phyloP scores from a whole-genome alignment of 192 early-diverging fungal genomes.

The Umbelopsis ramanniana region DNA sequence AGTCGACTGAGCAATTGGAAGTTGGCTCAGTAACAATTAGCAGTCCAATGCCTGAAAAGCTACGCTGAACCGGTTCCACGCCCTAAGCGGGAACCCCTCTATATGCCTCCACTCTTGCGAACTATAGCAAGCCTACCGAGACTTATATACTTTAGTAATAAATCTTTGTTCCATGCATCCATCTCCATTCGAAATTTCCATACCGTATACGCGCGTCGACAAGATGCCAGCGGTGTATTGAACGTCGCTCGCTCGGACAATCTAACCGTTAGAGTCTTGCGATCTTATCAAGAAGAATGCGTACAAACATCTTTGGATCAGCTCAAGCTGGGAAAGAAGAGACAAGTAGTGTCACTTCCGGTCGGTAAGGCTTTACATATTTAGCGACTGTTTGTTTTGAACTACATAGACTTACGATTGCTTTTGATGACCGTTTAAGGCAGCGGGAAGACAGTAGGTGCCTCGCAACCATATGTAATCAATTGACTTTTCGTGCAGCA shows the following conservation, averaged over 20 bases:
- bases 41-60: constrained; percentile 2
- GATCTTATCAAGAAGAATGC: constrained; percentile 89
- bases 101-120: background rate
- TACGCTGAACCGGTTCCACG: background rate
- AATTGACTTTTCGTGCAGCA: background rate
- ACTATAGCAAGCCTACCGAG: background rate
- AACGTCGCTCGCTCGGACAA: background rate
- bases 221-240: background rate
- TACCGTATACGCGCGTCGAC: background rate
- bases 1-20: background rate
- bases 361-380: constrained; percentile 37
- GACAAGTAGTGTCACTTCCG: constrained; percentile 83
- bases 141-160: constrained; percentile 14
- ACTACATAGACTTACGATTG: constrained; percentile 3
- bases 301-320: constrained; percentile 64
- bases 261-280: constrained; percentile 35
- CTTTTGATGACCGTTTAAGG: constrained; percentile 46
- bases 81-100: background rate
- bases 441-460: constrained; percentile 84
- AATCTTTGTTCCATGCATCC: background rate
- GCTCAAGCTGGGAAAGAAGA: constrained; percentile 59
- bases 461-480: background rate
- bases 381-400: too few species aligned
- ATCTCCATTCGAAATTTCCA: background rate
- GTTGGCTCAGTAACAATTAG: background rate